Percentiles rank a stretch among this genome's conserved stretches.
Evolutionary conservation across 306 rosid genomes (phyloP).

Genomic region (Corylus americana): DNA sequence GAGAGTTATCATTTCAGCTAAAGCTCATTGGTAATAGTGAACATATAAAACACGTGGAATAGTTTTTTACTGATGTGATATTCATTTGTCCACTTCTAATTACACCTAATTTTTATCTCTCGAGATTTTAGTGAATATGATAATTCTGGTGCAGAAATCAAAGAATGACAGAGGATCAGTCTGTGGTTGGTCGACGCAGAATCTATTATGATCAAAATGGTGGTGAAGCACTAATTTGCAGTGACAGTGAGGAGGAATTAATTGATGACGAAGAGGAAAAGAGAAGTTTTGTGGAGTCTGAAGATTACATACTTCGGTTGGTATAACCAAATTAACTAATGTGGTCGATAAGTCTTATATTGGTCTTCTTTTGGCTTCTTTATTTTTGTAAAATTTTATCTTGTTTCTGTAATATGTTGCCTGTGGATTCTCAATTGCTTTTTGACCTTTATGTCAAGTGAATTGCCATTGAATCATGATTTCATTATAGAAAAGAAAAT

Average conservation of each 20-base stretch:
- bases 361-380: constrained; percentile 9
- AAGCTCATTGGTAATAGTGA: neutral
- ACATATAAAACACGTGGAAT: neutral
- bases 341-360: constrained; percentile 10
- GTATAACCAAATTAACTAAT: constrained; percentile 40
- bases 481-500: neutral
- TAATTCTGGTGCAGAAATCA: constrained; percentile 73
- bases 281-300: constrained; percentile 79
- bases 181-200: constrained; percentile 92
- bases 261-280: constrained; percentile 92
- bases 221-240: constrained; percentile 97
- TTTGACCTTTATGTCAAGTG: neutral
- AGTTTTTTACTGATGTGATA: neutral
- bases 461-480: neutral
- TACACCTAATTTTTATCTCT: constrained; percentile 6
- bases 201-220: constrained; percentile 97
- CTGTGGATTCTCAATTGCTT: neutral
- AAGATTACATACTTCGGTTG: constrained; percentile 91
- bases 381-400: constrained; percentile 7
- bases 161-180: constrained; percentile 99
- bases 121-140: constrained; percentile 23
- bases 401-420: neutral
- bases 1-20: neutral
- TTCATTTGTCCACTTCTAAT: constrained; percentile 19
- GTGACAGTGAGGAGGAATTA: constrained; percentile 97